phyloP scores from a whole-genome alignment of 345 rosid species.

The Salix purpurea region DNA sequence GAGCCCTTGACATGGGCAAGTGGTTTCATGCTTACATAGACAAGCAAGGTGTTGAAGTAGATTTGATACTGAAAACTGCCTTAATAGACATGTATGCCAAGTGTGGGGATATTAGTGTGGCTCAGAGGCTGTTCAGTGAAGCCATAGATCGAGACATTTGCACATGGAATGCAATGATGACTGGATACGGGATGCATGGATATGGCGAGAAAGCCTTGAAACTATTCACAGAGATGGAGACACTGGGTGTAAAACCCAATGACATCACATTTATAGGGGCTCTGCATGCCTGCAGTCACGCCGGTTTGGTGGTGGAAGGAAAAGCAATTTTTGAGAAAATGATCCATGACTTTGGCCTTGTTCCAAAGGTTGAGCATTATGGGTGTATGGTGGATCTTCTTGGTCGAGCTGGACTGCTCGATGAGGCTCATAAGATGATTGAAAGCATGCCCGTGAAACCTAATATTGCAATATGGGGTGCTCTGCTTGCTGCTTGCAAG shows the following conservation, averaged over 20 bases:
- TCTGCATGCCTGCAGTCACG: conserved; percentile 52
- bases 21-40: conserved; percentile 35
- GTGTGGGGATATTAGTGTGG: conserved; percentile 38
- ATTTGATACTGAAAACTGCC: conserved; percentile 32
- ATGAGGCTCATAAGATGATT: conserved; percentile 39
- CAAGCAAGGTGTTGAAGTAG: conserved; percentile 31
- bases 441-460: conserved; percentile 41
- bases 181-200: conserved; percentile 47
- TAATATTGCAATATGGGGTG: conserved; percentile 42
- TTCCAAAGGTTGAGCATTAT: conserved; percentile 50
- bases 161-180: conserved; percentile 51
- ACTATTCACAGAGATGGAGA: conserved; percentile 40
- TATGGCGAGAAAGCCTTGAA: conserved; percentile 35
- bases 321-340: conserved; percentile 30
- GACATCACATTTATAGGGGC: conserved; percentile 40
- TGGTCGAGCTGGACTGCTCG: conserved; percentile 48
- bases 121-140: conserved; percentile 33
- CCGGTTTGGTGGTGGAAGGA: conserved; percentile 49
- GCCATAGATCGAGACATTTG: conserved; percentile 22
- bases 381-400: conserved; percentile 61
- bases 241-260: conserved; percentile 30
- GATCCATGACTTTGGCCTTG: conserved; percentile 23
- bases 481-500: conserved; percentile 42
- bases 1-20: conserved; percentile 39
- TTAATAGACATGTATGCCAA: conserved; percentile 51